Conservation (phyloP, 2,329 filamentous ascomycete genomes). For the Colletotrichum tofieldiae region DNA sequence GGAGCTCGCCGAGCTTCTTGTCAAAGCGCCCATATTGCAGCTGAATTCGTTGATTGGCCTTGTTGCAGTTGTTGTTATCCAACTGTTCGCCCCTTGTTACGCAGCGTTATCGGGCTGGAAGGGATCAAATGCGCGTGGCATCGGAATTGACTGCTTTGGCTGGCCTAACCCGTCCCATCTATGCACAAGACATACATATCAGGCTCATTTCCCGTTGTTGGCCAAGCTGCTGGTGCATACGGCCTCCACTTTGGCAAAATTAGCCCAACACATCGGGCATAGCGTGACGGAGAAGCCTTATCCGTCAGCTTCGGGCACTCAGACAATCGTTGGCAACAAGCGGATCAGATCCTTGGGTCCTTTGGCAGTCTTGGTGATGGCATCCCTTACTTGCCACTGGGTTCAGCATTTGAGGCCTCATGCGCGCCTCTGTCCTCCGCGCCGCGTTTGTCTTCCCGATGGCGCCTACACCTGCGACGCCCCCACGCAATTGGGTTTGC, state of each 20-base stretch:
- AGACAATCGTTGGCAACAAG: not conserved
- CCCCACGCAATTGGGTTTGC: slow-evolving; percentile 2
- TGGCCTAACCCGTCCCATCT: no score
- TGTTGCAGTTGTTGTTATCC: not conserved
- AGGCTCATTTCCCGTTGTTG: not conserved
- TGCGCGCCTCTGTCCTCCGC: not conserved
- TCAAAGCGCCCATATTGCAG: no score
- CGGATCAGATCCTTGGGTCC: not conserved
- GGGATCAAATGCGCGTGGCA: no score
- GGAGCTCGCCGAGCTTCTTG: not conserved
- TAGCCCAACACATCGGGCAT: not conserved
- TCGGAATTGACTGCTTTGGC: no score
- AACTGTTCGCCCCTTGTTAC: not conserved
- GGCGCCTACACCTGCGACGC: not conserved
- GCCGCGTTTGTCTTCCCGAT: not conserved
- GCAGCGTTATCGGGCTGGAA: not conserved
- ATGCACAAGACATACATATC: not conserved
- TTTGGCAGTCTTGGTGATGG: not conserved
- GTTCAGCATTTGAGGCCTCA: not conserved
- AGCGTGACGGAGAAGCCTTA: not conserved
- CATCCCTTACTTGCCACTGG: not conserved
- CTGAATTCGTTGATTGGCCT: no score
- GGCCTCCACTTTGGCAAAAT: not conserved
- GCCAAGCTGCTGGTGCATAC: not conserved
- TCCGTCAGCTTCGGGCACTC: not conserved